phyloP scores from a whole-genome alignment of 257 asterid species.

The Vinca minor region DNA sequence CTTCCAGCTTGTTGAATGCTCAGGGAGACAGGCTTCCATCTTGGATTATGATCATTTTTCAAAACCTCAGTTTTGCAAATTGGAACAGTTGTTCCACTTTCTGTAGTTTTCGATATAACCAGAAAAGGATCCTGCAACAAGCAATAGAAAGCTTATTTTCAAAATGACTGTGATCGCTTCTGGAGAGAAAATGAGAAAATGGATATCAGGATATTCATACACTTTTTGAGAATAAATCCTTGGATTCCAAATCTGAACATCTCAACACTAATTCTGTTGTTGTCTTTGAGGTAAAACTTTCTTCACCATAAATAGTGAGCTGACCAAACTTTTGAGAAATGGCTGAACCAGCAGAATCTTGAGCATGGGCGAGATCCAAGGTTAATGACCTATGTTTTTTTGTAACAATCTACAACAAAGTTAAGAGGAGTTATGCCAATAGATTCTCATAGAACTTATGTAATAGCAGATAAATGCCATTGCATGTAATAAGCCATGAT shows the following conservation, averaged over 20 bases:
- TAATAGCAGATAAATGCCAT: not conserved
- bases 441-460: not conserved
- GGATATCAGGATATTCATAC: slow-evolving; percentile 35
- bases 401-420: slow-evolving; percentile 53
- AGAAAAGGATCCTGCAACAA: slow-evolving; percentile 88
- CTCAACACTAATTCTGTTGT: slow-evolving; percentile 66
- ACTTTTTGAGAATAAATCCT: slow-evolving; percentile 90
- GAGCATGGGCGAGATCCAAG: slow-evolving; percentile 50
- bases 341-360: slow-evolving; percentile 34
- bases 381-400: slow-evolving; percentile 49
- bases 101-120: slow-evolving; percentile 66
- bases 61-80: slow-evolving; percentile 95
- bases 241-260: slow-evolving; percentile 83
- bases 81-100: slow-evolving; percentile 61
- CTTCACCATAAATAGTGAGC: slow-evolving; percentile 72
- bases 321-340: slow-evolving; percentile 48
- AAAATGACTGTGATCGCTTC: slow-evolving; percentile 22
- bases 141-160: slow-evolving; percentile 18
- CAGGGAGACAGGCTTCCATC: slow-evolving; percentile 67
- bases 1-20: slow-evolving; percentile 92
- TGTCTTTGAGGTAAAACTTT: slow-evolving; percentile 73
- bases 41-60: slow-evolving; percentile 71
- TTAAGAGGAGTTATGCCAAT: not conserved
- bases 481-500: not conserved
- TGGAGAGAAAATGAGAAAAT: slow-evolving; percentile 11